Evolutionary conservation across 495 filamentous ascomycete species (phyloP), one percentile per base, ranked within the genome.

Genomic region (Rusavskia elegans): DNA sequence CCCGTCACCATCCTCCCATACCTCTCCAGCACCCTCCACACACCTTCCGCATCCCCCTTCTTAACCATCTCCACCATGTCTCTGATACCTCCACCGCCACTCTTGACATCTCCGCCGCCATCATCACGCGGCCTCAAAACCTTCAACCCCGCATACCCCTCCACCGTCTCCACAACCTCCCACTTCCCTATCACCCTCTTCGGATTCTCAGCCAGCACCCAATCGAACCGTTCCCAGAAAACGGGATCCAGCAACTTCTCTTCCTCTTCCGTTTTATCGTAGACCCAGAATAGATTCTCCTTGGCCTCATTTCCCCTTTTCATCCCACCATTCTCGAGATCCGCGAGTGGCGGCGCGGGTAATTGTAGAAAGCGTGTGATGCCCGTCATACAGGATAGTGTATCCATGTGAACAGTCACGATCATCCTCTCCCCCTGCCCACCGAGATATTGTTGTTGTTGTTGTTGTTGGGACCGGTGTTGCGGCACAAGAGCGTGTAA

Each of bases 351-450:
- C 39, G 49, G 56, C 20, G 52, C 48, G 4, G 59, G 48, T 0
- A 50, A 45, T 53, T 87, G 76, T 16, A 85, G 72, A 61, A 99
- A 99, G 9, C 89, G 78, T 0, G 90, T 94, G 13, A 95, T 79
- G 46, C 92, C 92, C 27, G 92, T 96, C 77, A 95, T 95, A 65
- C 88, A 96, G 20, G 84, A 80, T 5, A 92, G 67, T 32, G 92
- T 92, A 52, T 90, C 89, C 48, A 93, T 77, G 61, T 97, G 85
- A 36, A 93, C 75, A 16, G 63, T 55, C 29, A 56, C 46, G 2
- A 56, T 41, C 21, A 37, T 50, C 2, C 32, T 58, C 13, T 42
- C 35, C 5, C 21, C 38, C 9, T 35, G 32, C 32, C 32, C 38
- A 44, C 8, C n/a, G n/a, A 19, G 39, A 19, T 42, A 19, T 21